Evolutionary conservation across 2,329 filamentous ascomycete genomes (phyloP).

Genomic region (Decorospora gaudefroyi): DNA sequence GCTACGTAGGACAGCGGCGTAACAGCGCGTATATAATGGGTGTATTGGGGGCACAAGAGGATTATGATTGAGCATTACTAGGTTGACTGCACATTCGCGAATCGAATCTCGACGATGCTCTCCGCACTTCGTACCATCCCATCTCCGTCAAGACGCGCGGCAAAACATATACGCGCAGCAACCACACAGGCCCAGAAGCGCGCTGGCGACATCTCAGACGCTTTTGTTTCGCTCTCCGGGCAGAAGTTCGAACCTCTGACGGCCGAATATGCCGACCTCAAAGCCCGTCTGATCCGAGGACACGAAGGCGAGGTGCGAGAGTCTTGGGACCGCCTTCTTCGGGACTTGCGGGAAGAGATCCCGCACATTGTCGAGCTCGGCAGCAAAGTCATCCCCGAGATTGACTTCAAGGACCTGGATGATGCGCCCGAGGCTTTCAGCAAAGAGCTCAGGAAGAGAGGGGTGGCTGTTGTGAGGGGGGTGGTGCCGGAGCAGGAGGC

Average conservation of each 20-base stretch:
- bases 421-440: conserved; percentile 60
- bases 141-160: conserved; percentile 25
- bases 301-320: conserved; percentile 54
- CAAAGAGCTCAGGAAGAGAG: conserved; percentile 62
- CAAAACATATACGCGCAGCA: conserved; percentile 33
- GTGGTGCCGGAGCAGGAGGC: conserved; percentile 53
- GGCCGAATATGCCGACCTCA: conserved; percentile 53
- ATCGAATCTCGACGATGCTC: conserved; percentile 32
- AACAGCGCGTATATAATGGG: conserved; percentile 27
- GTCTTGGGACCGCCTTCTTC: conserved; percentile 55
- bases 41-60: conserved; percentile 12
- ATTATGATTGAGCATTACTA: conserved; percentile 17
- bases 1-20: conserved; percentile 6
- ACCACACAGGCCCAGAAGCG: conserved; percentile 49
- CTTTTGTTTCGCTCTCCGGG: conserved; percentile 56
- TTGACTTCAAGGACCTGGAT: conserved; percentile 54
- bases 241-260: conserved; percentile 52
- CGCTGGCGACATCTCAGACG: conserved; percentile 57
- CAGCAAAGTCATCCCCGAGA: conserved; percentile 52
- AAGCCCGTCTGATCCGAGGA: conserved; percentile 51
- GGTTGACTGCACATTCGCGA: conserved; percentile 1
- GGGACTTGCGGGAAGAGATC: conserved; percentile 52
- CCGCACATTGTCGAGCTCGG: conserved; percentile 51
- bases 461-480: conserved; percentile 54
- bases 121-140: conserved; percentile 36